Percentiles rank a stretch among this genome's conserved stretches.
These are phyloP conservation scores for Apocynum venetum DNA, from an alignment of 257 asterid species.

Conservation along the genomic window DNA sequence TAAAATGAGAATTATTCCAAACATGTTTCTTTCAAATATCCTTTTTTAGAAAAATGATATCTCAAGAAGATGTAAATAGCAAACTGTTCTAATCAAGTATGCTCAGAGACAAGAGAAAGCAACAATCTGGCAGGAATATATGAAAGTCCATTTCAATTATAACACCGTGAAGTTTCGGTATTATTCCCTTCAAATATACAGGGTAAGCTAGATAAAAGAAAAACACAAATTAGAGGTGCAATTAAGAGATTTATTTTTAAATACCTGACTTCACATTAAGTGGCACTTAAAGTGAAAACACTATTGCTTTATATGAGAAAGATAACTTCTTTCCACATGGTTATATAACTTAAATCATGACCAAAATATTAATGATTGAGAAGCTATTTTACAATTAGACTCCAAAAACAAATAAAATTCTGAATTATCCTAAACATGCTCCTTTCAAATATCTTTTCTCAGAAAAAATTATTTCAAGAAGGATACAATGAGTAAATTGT, in stretches of 20 bases:
- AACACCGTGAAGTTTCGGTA: background rate
- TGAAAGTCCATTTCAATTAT: background rate
- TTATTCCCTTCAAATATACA: background rate
- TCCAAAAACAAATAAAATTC: background rate
- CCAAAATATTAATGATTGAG: background rate
- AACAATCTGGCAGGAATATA: background rate
- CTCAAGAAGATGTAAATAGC: background rate
- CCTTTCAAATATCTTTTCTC: background rate
- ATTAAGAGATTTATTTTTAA: too few relatives aligned
- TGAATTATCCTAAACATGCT: background rate
- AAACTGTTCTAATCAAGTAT: background rate
- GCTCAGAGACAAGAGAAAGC: background rate
- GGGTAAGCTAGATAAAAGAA: background rate
- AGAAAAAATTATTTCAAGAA: background rate
- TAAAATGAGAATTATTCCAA: background rate
- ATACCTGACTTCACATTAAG: background rate
- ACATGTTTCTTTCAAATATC: background rate
- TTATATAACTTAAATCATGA: background rate
- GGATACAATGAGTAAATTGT: background rate
- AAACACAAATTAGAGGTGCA: background rate
- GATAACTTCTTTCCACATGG: background rate
- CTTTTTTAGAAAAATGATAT: background rate
- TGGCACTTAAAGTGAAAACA: background rate
- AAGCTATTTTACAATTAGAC: background rate
- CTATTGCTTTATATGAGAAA: background rate